phyloP scores from a whole-genome alignment of 352 stramenopile species.

The Phytophthora ramorum region DNA sequence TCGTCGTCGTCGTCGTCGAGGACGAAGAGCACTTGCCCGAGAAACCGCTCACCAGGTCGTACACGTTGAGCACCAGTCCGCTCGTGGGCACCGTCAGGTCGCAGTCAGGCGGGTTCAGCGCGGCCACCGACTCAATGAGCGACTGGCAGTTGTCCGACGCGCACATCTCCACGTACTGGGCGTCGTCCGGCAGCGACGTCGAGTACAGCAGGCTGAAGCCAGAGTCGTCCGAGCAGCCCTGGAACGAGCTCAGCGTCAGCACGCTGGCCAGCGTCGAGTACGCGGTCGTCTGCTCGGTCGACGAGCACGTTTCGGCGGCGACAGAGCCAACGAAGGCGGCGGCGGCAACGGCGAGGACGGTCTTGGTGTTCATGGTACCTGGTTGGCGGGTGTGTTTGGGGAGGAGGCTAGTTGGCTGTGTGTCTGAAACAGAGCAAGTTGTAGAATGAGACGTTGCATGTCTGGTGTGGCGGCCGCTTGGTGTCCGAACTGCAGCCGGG shows the following conservation, averaged over 20 bases:
- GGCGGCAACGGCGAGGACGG: conserved; percentile 27
- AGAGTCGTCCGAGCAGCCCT: conserved; percentile 33
- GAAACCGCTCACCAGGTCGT: conserved; percentile 32
- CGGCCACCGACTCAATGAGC: conserved; percentile 23
- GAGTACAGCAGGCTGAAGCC: conserved; percentile 41
- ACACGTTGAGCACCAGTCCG: conserved; percentile 39
- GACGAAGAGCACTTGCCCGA: conserved; percentile 27
- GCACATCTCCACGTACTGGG: conserved; percentile 40
- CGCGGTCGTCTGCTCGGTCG: conserved; percentile 30
- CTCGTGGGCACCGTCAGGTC: conserved; percentile 40
- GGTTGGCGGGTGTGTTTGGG: conserved; percentile 5
- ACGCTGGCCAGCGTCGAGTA: conserved; percentile 41
- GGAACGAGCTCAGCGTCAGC: conserved; percentile 30
- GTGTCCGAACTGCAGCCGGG: background rate
- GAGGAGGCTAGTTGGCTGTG: conserved; percentile 5
- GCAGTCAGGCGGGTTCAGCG: conserved; percentile 41
- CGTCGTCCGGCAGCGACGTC: conserved; percentile 30
- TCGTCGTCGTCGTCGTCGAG: conserved; percentile 10
- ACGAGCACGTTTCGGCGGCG: conserved; percentile 28
- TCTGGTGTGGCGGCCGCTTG: background rate
- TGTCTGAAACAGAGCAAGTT: conserved; percentile 28
- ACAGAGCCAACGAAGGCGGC: conserved; percentile 29
- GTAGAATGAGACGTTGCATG: conserved; percentile 11
- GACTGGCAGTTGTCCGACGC: conserved; percentile 26
- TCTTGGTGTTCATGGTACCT: conserved; percentile 39